Conservation (phyloP, 495 filamentous ascomycete species). For the Penicillium ucsense region DNA sequence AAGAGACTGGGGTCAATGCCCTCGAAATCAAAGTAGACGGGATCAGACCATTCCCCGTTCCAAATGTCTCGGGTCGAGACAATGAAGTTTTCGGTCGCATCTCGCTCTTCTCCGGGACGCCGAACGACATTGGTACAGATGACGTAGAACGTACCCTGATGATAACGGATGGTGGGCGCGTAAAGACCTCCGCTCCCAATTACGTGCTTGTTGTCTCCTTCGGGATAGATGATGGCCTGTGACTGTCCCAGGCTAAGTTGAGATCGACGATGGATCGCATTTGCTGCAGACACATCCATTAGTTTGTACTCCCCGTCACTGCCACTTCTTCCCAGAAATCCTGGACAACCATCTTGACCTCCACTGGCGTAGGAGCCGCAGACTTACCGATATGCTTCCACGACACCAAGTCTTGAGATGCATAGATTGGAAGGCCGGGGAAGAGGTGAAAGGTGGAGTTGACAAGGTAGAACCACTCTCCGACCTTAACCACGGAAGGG, state of each 20-base stretch:
- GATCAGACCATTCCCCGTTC: slow-evolving; percentile 7
- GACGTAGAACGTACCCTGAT: slow-evolving; percentile 29
- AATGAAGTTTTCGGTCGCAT: not conserved
- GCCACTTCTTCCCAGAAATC: too few relatives aligned
- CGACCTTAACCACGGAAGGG: slow-evolving; percentile 16
- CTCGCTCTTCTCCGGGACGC: not conserved
- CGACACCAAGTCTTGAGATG: slow-evolving; percentile 19
- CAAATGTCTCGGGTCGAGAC: not conserved
- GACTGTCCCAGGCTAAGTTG: not conserved
- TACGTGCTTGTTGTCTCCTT: slow-evolving; percentile 1
- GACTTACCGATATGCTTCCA: slow-evolving; percentile 7
- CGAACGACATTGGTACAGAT: slow-evolving; percentile 24
- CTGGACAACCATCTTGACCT: not conserved
- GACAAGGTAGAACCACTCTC: slow-evolving; percentile 21
- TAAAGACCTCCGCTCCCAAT: slow-evolving; percentile 14
- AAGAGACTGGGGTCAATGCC: slow-evolving; percentile 20
- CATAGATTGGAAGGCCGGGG: slow-evolving; percentile 30
- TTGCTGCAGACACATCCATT: not conserved
- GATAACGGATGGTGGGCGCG: slow-evolving; percentile 17
- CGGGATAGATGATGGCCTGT: not conserved
- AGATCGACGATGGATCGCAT: not conserved
- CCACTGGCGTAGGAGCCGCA: not conserved
- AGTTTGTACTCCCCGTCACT: too few relatives aligned
- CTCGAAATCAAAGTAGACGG: slow-evolving; percentile 20
- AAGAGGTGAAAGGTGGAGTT: slow-evolving; percentile 30